These are phyloP conservation scores for Thamnidium elegans DNA, from an alignment of 192 early-diverging fungal species.

Conservation along the genomic window DNA sequence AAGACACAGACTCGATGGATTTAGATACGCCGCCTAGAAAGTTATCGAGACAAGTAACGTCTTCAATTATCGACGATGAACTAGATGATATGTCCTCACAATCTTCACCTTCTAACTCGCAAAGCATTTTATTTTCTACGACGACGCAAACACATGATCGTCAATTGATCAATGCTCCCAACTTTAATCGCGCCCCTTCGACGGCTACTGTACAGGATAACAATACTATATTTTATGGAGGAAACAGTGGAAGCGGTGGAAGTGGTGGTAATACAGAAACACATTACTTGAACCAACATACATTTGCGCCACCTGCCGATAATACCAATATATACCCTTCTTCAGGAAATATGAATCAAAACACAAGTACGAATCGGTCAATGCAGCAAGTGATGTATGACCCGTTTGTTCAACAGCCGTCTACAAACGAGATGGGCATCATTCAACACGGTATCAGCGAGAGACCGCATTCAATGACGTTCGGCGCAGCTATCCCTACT, in stretches of 20 bases:
- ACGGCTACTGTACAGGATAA: not conserved
- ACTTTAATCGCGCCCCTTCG: not conserved
- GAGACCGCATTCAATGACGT: constrained; percentile 14
- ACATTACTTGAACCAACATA: too few species aligned
- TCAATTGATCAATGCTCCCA: too few species aligned
- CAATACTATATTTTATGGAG: too few species aligned
- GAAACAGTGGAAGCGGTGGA: too few species aligned
- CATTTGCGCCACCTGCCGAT: not conserved
- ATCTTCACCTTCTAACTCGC: constrained; percentile 6
- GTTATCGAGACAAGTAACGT: not conserved
- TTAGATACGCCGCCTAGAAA: constrained; percentile 11
- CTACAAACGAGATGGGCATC: not conserved
- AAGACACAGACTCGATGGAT: constrained; percentile 9
- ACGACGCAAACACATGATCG: not conserved
- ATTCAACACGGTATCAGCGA: not conserved
- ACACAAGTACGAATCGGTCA: not conserved
- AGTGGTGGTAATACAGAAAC: too few species aligned
- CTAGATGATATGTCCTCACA: constrained; percentile 16
- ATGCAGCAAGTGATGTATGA: not conserved
- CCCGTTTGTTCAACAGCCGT: not conserved
- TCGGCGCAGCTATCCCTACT: not conserved
- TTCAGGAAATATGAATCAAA: not conserved
- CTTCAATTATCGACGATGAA: constrained; percentile 2
- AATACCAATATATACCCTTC: not conserved
- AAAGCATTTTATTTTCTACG: not conserved